Conservation (phyloP, 1,284 basidiomycete genomes). For the Heliocybe sulcata region DNA sequence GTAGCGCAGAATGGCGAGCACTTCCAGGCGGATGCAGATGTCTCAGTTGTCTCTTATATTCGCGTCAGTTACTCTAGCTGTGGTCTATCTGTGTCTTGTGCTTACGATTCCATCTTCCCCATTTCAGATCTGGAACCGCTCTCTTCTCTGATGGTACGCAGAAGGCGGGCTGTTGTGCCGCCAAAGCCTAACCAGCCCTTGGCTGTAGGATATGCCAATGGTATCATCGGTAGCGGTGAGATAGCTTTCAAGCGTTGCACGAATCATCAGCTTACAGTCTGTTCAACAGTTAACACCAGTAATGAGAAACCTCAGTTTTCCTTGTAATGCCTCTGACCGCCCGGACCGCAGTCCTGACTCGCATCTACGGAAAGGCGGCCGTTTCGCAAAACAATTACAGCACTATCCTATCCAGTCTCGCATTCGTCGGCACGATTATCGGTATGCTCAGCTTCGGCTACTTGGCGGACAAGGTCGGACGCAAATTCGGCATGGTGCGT, state of each 20-base stretch:
- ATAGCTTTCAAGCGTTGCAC: slow-evolving; percentile 10
- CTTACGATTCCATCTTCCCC: too few relatives aligned
- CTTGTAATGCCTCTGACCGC: not conserved
- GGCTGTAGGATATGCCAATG: slow-evolving; percentile 70
- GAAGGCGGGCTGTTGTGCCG: not conserved
- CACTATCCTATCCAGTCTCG: slow-evolving; percentile 54
- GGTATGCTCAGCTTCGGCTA: slow-evolving; percentile 76
- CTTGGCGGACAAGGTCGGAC: slow-evolving; percentile 80
- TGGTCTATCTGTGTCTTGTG: too few relatives aligned
- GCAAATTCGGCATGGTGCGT: slow-evolving; percentile 83
- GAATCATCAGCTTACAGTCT: not conserved
- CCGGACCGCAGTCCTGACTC: slow-evolving; percentile 46
- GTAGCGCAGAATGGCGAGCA: not conserved
- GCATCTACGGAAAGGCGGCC: slow-evolving; percentile 51
- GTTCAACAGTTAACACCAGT: slow-evolving; percentile 48
- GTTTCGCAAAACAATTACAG: slow-evolving; percentile 47
- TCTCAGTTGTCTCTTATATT: slow-evolving; percentile 69
- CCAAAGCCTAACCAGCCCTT: slow-evolving; percentile 3
- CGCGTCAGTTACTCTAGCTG: slow-evolving; percentile 50
- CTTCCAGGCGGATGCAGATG: slow-evolving; percentile 13
- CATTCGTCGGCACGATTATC: slow-evolving; percentile 79
- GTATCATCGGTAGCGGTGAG: slow-evolving; percentile 69
- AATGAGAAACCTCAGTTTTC: slow-evolving; percentile 23
- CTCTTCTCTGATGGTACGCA: slow-evolving; percentile 78
- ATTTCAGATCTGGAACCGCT: slow-evolving; percentile 69